Percentiles rank a stretch among this genome's conserved stretches.
Evolutionary conservation across 768 basidiomycete genomes (phyloP).

Genomic region (Russula vinacea): DNA sequence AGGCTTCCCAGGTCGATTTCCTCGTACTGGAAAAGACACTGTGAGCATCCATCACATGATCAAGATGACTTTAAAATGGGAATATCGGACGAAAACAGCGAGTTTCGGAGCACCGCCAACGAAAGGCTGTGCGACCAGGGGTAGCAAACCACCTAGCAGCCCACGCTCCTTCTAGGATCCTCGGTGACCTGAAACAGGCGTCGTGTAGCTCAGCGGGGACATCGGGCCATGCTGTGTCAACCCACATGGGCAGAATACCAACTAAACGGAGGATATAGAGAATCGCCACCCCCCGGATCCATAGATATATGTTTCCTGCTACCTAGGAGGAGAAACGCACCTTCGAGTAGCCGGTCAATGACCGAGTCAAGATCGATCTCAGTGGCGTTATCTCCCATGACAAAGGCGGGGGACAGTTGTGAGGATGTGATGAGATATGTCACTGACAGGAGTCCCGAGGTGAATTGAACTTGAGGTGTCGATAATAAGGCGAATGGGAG

Average conservation of each 20-base stretch:
- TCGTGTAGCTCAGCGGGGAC: neutral
- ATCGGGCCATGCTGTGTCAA: neutral
- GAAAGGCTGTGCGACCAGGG: neutral
- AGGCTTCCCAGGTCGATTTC: constrained; percentile 97
- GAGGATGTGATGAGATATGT: neutral
- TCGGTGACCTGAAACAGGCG: neutral
- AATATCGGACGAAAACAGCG: neutral
- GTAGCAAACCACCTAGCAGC: neutral
- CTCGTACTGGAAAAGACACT: constrained; percentile 63
- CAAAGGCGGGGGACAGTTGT: constrained; percentile 1
- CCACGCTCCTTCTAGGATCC: neutral
- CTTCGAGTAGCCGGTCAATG: constrained; percentile 97
- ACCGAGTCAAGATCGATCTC: constrained; percentile 99
- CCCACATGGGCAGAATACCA: constrained; percentile 2
- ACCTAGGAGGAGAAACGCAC: constrained; percentile 49
- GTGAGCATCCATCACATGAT: constrained; percentile 10
- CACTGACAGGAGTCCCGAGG: neutral
- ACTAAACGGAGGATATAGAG: neutral
- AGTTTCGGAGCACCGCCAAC: neutral
- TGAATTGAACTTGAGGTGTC: constrained; percentile 5
- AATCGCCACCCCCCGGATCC: neutral
- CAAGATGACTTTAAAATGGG: neutral
- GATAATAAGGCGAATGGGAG: constrained; percentile 16
- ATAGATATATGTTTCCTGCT: neutral
- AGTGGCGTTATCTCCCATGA: constrained; percentile 75